These are phyloP conservation scores for Nicotiana attenuata DNA, from an alignment of 257 asterid species.

Conservation along the genomic window DNA sequence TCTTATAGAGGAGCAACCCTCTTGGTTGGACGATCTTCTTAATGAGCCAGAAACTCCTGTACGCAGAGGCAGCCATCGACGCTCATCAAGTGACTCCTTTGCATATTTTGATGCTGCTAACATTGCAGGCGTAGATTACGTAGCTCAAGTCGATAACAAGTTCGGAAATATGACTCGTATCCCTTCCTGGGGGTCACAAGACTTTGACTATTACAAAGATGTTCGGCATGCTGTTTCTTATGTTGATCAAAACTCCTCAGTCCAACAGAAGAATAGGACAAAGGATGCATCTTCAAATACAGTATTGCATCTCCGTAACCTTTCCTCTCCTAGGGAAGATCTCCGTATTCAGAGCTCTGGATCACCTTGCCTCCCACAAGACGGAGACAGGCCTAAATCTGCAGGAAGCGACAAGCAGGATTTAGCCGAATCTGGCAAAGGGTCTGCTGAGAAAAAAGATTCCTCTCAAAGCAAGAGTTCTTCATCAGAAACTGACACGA, in stretches of 20 bases:
- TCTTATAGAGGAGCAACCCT: constrained; percentile 45
- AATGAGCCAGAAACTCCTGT: constrained; percentile 52
- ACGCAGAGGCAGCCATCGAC: constrained; percentile 40
- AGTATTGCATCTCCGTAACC: constrained; percentile 39
- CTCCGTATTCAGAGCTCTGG: constrained; percentile 36
- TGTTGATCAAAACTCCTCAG: constrained; percentile 39
- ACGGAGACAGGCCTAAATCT: constrained; percentile 46
- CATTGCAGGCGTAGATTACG: not conserved
- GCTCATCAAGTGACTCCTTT: constrained; percentile 50
- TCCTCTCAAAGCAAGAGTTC: constrained; percentile 46
- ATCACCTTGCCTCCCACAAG: constrained; percentile 39
- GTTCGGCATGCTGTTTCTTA: constrained; percentile 38
- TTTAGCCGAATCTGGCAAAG: constrained; percentile 43
- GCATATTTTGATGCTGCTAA: constrained; percentile 24
- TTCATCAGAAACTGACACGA: constrained; percentile 69
- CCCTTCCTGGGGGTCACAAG: constrained; percentile 72
- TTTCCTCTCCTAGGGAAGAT: constrained; percentile 46
- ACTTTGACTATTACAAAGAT: constrained; percentile 49
- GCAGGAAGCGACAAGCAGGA: constrained; percentile 48
- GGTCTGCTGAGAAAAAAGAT: constrained; percentile 52
- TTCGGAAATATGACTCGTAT: constrained; percentile 36
- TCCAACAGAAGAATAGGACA: constrained; percentile 46
- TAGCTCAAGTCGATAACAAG: constrained; percentile 52
- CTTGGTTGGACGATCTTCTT: constrained; percentile 56
- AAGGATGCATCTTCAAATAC: constrained; percentile 53